Evolutionary conservation across 345 rosid species (phyloP), one percentile per base, ranked within the genome.

Genomic region (Eucalyptus sp.): DNA sequence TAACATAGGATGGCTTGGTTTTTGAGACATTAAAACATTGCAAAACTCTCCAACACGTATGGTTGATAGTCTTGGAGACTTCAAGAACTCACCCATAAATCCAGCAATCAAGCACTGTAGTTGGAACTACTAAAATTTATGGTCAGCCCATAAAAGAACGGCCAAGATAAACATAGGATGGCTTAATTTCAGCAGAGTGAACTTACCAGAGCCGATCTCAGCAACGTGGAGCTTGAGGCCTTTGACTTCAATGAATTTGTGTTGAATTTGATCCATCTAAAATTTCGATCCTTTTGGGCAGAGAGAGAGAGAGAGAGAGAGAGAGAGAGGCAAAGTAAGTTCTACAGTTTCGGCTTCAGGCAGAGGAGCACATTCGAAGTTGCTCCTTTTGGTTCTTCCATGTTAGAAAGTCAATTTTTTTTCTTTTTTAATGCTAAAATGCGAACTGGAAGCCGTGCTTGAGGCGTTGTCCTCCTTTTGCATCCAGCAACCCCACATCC

Each of bases 161-260:
- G 46, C 83, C 5, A 37, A 76, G 83, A 76, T 76, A 20, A 76
- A 37, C 46, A 18, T 10, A 37, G 15, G 46, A 76, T 18, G 83
- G 46, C 83, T 37, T 76, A 4, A 13, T 76, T 37, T 14, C 80
- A 85, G 71, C 87, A 9, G 81, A 15, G 85, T 14, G 64, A 33
- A 27, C 86, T 79, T 33, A 93, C 93, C 93, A 37, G 92, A 51
- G 86, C 94, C 95, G 44, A 90, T 88, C 37, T 94, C 94, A 10
- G 95, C 94, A 37, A 93, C 88, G 86, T 94, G 95, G 89, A 92
- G 93, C 81, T 92, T 93, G 41, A 91, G 89, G 7, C 93, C 94
- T 50, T 62, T 71, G 41, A 88, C 93, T 13, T 50, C 33, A 86
- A 92, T 58, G 89, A 91, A 91, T 17, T 76, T 92, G 93, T 93